phyloP scores from a whole-genome alignment of 306 rosid genomes.

The Erythrophleum fordii region DNA sequence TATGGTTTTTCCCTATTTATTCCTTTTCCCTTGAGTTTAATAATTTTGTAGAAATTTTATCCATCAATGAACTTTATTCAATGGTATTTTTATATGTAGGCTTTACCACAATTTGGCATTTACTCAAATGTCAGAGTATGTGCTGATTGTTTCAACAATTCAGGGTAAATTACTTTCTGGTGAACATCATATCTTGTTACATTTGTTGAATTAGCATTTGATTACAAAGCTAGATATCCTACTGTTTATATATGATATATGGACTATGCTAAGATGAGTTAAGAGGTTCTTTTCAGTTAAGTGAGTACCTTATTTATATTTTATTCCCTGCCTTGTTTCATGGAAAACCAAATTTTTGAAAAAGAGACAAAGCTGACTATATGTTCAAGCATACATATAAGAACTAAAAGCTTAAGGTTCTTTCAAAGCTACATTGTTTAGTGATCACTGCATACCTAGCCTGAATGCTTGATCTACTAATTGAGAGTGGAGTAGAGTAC shows the following conservation, averaged over 20 bases:
- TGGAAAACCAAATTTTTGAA: neutral
- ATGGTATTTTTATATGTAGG: conserved; percentile 51
- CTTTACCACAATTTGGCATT: conserved; percentile 87
- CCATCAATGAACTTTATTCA: conserved; percentile 28
- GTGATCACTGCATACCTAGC: conserved; percentile 2
- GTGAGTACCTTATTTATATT: conserved; percentile 12
- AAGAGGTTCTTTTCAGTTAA: neutral
- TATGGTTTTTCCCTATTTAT: conserved; percentile 17
- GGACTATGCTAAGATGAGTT: neutral
- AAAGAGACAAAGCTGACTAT: neutral
- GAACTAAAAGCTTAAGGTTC: neutral
- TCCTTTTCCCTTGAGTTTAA: neutral
- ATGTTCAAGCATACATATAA: neutral
- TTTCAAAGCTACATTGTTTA: conserved; percentile 7
- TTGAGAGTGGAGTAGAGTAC: neutral
- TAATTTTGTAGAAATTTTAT: conserved; percentile 7
- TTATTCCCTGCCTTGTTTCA: conserved; percentile 11
- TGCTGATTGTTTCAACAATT: conserved; percentile 77
- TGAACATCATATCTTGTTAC: conserved; percentile 19
- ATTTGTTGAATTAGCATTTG: conserved; percentile 26
- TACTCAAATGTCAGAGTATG: conserved; percentile 85
- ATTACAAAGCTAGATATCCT: conserved; percentile 22
- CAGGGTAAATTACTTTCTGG: conserved; percentile 54
- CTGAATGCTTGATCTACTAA: conserved; percentile 18
- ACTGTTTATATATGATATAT: neutral